These are phyloP conservation scores for Coniophora puteana DNA, from an alignment of 1,284 basidiomycete genomes.

Conservation along the genomic window DNA sequence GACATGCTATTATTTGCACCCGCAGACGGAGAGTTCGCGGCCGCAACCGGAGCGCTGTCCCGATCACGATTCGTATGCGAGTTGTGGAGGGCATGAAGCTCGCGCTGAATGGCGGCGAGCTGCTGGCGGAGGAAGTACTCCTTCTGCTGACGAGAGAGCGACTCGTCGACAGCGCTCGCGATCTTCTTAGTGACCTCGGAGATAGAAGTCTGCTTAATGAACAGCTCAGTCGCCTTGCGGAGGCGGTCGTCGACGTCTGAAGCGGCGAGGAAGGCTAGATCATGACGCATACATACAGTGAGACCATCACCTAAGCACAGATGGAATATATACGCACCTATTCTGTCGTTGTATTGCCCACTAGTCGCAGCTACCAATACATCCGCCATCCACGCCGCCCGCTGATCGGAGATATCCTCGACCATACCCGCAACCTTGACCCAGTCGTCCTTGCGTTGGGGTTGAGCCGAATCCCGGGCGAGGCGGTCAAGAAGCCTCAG, in stretches of 20 bases:
- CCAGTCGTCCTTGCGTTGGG: slow-evolving; percentile 56
- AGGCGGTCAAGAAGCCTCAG: slow-evolving; percentile 63
- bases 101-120: slow-evolving; percentile 84
- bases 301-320: slow-evolving; percentile 3
- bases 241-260: slow-evolving; percentile 57
- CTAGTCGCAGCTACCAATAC: slow-evolving; percentile 62
- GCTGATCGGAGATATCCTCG: slow-evolving; percentile 58
- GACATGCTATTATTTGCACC: slow-evolving; percentile 15
- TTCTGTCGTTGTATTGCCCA: slow-evolving; percentile 63
- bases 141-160: slow-evolving; percentile 77
- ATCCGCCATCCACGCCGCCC: slow-evolving; percentile 71
- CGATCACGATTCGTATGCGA: slow-evolving; percentile 21
- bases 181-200: slow-evolving; percentile 77
- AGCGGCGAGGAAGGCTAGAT: slow-evolving; percentile 53
- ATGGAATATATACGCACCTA: slow-evolving; percentile 43
- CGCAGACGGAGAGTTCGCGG: slow-evolving; percentile 11
- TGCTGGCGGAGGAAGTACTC: slow-evolving; percentile 85
- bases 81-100: slow-evolving; percentile 64
- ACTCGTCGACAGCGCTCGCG: slow-evolving; percentile 72
- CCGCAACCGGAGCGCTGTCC: slow-evolving; percentile 7
- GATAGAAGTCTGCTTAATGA: slow-evolving; percentile 69
- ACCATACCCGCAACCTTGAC: slow-evolving; percentile 59
- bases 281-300: slow-evolving; percentile 1
- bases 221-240: slow-evolving; percentile 59
- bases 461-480: slow-evolving; percentile 54